Evolutionary conservation across 176 grass and related monocot genomes (phyloP).

Genomic region (Miscanthus lutarioriparius): DNA sequence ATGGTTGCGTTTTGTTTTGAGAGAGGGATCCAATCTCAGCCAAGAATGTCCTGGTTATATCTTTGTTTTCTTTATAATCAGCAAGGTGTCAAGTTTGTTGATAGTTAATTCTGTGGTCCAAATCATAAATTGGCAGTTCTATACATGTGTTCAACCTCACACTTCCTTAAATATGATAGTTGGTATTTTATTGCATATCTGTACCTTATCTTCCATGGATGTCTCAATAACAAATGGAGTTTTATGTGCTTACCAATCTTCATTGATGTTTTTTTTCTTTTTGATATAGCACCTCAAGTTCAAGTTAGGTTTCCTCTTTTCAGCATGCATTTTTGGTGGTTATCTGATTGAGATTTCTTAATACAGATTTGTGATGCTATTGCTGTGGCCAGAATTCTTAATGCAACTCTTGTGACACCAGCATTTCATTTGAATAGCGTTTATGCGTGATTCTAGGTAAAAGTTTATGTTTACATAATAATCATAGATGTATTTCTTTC

Average conservation of each 20-base stretch:
- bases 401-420: conserved; percentile 93
- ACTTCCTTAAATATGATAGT: background rate
- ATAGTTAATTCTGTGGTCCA: background rate
- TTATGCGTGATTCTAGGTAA: conserved; percentile 96
- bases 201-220: background rate
- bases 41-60: background rate
- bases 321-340: conserved; percentile 10
- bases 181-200: background rate
- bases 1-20: background rate
- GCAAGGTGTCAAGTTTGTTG: background rate
- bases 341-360: conserved; percentile 35
- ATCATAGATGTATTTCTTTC: background rate
- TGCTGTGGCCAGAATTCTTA: conserved; percentile 79
- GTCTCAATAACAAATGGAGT: background rate
- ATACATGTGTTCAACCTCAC: background rate
- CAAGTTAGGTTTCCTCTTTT: background rate
- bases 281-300: background rate
- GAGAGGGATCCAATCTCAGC: background rate
- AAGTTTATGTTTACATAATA: conserved; percentile 22
- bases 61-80: background rate
- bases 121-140: background rate
- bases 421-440: conserved; percentile 94
- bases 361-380: conserved; percentile 94
- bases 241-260: background rate
- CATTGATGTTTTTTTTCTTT: background rate